Evolutionary conservation across 2,329 filamentous ascomycete species (phyloP), one percentile per base, ranked within the genome.

Genomic region (Phaeosphaeria sp.): DNA sequence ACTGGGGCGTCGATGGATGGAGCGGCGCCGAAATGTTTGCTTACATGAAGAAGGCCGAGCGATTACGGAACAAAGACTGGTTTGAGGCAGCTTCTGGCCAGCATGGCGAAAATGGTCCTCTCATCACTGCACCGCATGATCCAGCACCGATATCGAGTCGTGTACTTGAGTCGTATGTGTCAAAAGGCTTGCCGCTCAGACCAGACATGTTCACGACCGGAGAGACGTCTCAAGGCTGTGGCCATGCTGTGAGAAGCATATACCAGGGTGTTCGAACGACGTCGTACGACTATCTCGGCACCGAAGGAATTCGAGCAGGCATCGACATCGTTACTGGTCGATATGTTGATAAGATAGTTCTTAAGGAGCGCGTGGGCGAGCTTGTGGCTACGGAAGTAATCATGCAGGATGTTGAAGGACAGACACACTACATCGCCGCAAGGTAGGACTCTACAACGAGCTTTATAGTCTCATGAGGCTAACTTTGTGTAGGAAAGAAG

Each of bases 11-110:
- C 41, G 80, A 76, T 41, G 84, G 81, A 0, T 84, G 84, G 84
- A 81, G 78, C 54, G 83, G 85, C 10, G 79, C 83, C 4, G 83
- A 86, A 6, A 80, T 86, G 54, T 86, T 84, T 60, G 71, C 69
- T 11, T 84, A 81, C 55, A 87, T 86, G 79, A 77, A 71, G 51
- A 86, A 86, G 60, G 82, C 82, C 50, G 85, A 87, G 61, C 83
- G 80, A 5, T 87, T 87, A 63, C 81, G 86, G 50, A 66, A 73
- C 20, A 87, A 86, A 63, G 71, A 80, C 25, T 86, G 84, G 84
- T 85, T 86, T 68, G 65, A 84, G 23, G 80, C 79, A 4, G 74
- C 79, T 46, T 64, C 76, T 3, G 71, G 73, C 3, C 75, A 73
- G 10, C 85, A 87, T 59, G 65, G 65, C 9, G 51, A 42, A 9